Conservation (phyloP, 192 early-diverging fungal genomes). For the Linnemannia hyalina region DNA sequence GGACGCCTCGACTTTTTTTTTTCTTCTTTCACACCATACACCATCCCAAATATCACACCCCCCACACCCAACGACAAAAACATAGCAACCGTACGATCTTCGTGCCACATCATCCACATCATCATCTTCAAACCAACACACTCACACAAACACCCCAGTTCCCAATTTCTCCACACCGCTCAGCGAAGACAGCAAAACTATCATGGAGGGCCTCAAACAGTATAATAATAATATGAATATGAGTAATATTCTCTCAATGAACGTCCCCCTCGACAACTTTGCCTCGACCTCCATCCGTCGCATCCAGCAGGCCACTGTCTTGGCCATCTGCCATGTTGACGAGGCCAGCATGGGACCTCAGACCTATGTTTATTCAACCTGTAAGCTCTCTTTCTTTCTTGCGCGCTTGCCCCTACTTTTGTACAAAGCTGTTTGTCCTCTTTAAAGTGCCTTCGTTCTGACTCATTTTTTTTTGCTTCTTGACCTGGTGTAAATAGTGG, state of each 20-base stretch:
- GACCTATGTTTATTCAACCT: conserved; percentile 57
- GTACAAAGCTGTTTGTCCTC: not conserved
- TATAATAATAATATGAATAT: conserved; percentile 41
- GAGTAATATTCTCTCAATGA: conserved; percentile 32
- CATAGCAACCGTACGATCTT: conserved; percentile 3
- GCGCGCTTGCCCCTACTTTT: not conserved
- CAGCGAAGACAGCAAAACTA: conserved; percentile 58
- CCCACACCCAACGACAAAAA: not conserved
- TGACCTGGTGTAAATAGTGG: conserved; percentile 3
- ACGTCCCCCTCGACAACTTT: conserved; percentile 48
- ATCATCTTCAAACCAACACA: not conserved
- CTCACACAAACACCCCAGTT: conserved; percentile 6
- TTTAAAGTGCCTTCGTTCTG: not conserved
- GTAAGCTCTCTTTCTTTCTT: conserved; percentile 17
- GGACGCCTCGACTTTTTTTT: not conserved
- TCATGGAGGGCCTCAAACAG: conserved; percentile 56
- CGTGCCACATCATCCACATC: not conserved
- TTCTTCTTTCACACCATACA: not conserved
- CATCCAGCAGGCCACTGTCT: conserved; percentile 27
- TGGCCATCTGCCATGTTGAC: conserved; percentile 46
- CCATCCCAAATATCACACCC: not conserved
- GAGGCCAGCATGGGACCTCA: conserved; percentile 39
- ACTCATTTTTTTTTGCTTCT: not conserved
- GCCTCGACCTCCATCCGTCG: conserved; percentile 17
- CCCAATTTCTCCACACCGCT: conserved; percentile 47